These are phyloP conservation scores for Penicillium sp. DNA, from an alignment of 2,329 filamentous ascomycete species.

Conservation along the genomic window DNA sequence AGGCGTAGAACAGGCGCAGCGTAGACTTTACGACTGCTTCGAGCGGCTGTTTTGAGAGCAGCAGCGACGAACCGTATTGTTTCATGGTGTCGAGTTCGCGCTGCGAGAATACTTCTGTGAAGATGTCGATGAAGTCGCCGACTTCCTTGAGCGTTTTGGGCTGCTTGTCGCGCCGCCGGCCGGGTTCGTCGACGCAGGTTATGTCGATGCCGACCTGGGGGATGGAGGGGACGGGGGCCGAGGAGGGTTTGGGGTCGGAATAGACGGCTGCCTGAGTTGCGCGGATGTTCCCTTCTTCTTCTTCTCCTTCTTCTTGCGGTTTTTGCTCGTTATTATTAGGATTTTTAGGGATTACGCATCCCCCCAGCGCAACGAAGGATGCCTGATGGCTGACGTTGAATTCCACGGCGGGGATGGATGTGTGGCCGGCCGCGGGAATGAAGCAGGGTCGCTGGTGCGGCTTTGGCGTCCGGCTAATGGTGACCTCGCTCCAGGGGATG, in stretches of 20 bases:
- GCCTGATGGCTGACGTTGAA: conserved; percentile 66
- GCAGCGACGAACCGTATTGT: conserved; percentile 4
- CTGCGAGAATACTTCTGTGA: conserved; percentile 56
- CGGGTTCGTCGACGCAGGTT: conserved; percentile 58
- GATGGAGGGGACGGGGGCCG: conserved; percentile 14
- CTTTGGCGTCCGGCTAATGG: conserved; percentile 49
- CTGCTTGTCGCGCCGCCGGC: conserved; percentile 42
- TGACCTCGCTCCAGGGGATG: conserved; percentile 56
- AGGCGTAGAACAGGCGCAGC: conserved; percentile 59
- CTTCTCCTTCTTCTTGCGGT: not conserved
- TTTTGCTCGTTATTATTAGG: not conserved
- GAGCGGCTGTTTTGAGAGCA: conserved; percentile 28
- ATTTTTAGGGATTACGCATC: conserved; percentile 33
- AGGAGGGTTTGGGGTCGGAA: conserved; percentile 10
- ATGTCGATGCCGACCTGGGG: conserved; percentile 58
- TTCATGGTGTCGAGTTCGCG: conserved; percentile 56
- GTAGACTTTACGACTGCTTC: conserved; percentile 50
- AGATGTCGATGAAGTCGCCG: conserved; percentile 57
- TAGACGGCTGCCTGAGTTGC: conserved; percentile 1
- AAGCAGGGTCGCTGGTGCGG: conserved; percentile 52
- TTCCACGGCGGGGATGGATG: conserved; percentile 42
- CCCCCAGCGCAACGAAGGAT: conserved; percentile 57
- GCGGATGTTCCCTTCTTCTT: too few species aligned
- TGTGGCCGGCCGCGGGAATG: conserved; percentile 31
- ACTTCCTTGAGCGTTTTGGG: conserved; percentile 50